Percentiles rank a stretch among this genome's conserved stretches.
These are phyloP conservation scores for Tetracentron sinense DNA, from an alignment of 164 flowering plant species.

Conservation along the genomic window DNA sequence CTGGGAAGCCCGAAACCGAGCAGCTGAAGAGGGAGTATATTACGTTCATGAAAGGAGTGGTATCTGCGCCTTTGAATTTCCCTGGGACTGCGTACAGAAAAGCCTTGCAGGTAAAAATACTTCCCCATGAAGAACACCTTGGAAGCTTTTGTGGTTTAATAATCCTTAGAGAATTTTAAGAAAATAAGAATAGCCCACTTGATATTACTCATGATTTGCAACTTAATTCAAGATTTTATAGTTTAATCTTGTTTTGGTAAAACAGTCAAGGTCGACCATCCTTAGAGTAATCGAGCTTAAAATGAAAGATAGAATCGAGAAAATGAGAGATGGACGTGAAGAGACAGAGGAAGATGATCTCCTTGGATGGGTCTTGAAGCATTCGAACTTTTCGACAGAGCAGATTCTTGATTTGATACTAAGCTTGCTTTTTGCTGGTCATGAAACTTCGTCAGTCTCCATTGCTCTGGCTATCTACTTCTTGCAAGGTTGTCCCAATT, in stretches of 20 bases:
- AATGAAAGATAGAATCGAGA: constrained; percentile 60
- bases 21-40: constrained; percentile 75
- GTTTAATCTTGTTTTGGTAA: not conserved
- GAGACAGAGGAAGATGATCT: constrained; percentile 67
- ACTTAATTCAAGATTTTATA: not conserved
- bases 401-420: constrained; percentile 83
- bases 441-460: constrained; percentile 89
- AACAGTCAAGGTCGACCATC: constrained; percentile 74
- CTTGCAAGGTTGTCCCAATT: constrained; percentile 59
- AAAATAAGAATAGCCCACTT: not conserved
- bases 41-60: constrained; percentile 97
- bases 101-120: constrained; percentile 55
- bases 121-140: too few species aligned
- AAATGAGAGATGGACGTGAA: constrained; percentile 27
- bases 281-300: constrained; percentile 63
- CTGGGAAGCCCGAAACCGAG: constrained; percentile 75
- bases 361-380: constrained; percentile 81
- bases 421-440: constrained; percentile 92
- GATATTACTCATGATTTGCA: not conserved
- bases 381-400: constrained; percentile 79
- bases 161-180: too few species aligned
- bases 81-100: constrained; percentile 86
- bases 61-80: constrained; percentile 75
- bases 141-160: too few species aligned
- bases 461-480: constrained; percentile 83